phyloP scores from a whole-genome alignment of 139 green algal species.

The Pleodorina starrii region DNA sequence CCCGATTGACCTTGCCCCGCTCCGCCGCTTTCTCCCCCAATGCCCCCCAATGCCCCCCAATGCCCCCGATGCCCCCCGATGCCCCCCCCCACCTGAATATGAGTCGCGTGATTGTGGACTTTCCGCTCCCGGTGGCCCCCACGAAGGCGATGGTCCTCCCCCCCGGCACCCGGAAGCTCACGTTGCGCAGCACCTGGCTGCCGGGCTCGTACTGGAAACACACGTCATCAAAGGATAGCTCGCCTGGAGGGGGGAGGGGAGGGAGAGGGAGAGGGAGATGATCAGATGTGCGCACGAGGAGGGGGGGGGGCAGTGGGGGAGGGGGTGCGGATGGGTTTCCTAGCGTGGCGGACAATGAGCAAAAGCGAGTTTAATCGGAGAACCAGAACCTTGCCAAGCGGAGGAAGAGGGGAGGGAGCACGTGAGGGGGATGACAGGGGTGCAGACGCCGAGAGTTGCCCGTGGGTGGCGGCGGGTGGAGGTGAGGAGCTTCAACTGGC shows the following conservation, averaged over 20 bases:
- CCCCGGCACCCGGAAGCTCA: constrained; percentile 74
- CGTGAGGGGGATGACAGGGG: too few species aligned
- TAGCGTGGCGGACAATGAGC: too few species aligned
- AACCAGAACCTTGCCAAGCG: too few species aligned
- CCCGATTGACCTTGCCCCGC: too few species aligned
- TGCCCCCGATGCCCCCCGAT: background rate
- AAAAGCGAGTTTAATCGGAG: too few species aligned
- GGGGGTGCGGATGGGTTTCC: too few species aligned
- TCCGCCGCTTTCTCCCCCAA: background rate
- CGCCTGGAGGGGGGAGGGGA: constrained; percentile 25
- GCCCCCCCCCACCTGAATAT: constrained; percentile 65
- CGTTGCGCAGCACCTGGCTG: constrained; percentile 67
- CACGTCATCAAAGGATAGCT: constrained; percentile 73
- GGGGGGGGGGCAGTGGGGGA: too few species aligned
- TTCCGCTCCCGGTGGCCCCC: constrained; percentile 87
- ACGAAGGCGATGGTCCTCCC: constrained; percentile 85
- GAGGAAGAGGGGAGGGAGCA: background rate
- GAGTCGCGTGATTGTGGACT: constrained; percentile 88
- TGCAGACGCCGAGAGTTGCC: too few species aligned
- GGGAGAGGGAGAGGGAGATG: background rate
- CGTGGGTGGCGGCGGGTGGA: too few species aligned
- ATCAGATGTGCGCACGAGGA: too few species aligned
- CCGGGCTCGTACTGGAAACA: constrained; percentile 73
- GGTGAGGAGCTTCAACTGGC: too few species aligned
- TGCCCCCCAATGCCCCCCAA: background rate